Base-by-base conservation (phyloP, 768 basidiomycete genomes). In the Cubamyces sp. region DNA sequence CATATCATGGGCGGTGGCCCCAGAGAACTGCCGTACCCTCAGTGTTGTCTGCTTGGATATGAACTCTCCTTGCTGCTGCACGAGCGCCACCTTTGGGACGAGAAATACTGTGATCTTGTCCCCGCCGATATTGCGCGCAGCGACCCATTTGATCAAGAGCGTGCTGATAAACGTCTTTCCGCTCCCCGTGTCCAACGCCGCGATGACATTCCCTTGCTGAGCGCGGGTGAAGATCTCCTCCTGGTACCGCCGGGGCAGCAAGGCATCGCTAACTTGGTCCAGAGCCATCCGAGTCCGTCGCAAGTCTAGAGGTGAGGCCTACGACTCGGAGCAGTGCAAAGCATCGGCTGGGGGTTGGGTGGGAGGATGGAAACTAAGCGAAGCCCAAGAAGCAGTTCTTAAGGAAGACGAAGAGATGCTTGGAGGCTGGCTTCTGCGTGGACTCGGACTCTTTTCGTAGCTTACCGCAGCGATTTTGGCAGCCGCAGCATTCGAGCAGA, bases 51-150 rank as follows among this genome's bases (percentile, higher is more conserved):
- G 80, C 63, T 82, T 77, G 14, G 79, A 69, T 57, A 94, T 82
- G 65, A 87, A 91, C 23, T 82, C 77, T 21, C 81, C 84, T 70
- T 94, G 92, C 70, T 96, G 94, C 65, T 90, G 84, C 21, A 95
- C 94, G 16, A 96, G 82, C 2, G 91, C 82, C 3, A 94, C 92
- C 66, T 89, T 89, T 0, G 94, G 94, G 2, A 92, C 92, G 37
- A 96, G 81, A 69, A 95, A 95, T 11, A 94, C 81, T 65, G 87
- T 81, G 49, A 84, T 81, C 73, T 90, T 91, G 55, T 80, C 81
- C 43, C 74, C 66, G 1, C 82, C 78, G 16, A 71, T 67, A 19
- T 83, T 78, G 62, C 82, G 82, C 0, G 82, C 69, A 19, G 84
- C 78, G 57, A 90, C 81, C 87, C 88, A 92, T 75, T 88, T 87